A percentile compares a stretch with the other conserved stretches of the same genome.
These are phyloP conservation scores for Fraxinus sp. DNA, from an alignment of 305 asterid genomes.

Conservation along the genomic window DNA sequence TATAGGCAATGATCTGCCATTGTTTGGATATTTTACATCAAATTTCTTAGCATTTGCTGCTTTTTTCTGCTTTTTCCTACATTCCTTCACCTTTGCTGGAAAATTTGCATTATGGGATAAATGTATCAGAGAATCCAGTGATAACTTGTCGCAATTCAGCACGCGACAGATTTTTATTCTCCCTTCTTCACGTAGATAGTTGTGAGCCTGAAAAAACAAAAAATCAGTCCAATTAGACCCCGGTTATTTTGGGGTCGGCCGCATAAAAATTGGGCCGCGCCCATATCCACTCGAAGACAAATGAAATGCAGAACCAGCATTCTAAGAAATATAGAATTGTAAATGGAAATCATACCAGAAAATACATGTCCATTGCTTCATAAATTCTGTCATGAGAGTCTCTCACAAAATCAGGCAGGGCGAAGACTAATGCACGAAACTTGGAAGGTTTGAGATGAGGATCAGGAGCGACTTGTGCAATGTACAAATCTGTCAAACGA, in stretches of 20 bases:
- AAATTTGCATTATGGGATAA: slow-evolving; percentile 35
- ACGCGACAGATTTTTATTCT: slow-evolving; percentile 40
- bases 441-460: slow-evolving; percentile 39
- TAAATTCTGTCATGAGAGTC: slow-evolving; percentile 45
- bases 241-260: not conserved
- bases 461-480: slow-evolving; percentile 67
- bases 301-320: not conserved
- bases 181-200: slow-evolving; percentile 39
- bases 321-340: not conserved
- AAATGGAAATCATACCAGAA: slow-evolving; percentile 39
- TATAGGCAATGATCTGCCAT: slow-evolving; percentile 24
- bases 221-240: not conserved
- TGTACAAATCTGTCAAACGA: slow-evolving; percentile 45
- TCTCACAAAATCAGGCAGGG: slow-evolving; percentile 50
- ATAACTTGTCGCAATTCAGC: slow-evolving; percentile 45
- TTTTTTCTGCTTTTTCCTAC: slow-evolving; percentile 21
- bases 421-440: slow-evolving; percentile 41
- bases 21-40: slow-evolving; percentile 19
- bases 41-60: slow-evolving; percentile 8
- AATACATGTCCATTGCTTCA: slow-evolving; percentile 44
- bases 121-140: slow-evolving; percentile 27
- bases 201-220: slow-evolving; percentile 39
- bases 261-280: not conserved
- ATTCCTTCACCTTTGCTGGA: slow-evolving; percentile 30
- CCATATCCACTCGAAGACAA: not conserved